Evolutionary conservation across 306 rosid genomes (phyloP).

Genomic region (Lathyrus tuberosus): DNA sequence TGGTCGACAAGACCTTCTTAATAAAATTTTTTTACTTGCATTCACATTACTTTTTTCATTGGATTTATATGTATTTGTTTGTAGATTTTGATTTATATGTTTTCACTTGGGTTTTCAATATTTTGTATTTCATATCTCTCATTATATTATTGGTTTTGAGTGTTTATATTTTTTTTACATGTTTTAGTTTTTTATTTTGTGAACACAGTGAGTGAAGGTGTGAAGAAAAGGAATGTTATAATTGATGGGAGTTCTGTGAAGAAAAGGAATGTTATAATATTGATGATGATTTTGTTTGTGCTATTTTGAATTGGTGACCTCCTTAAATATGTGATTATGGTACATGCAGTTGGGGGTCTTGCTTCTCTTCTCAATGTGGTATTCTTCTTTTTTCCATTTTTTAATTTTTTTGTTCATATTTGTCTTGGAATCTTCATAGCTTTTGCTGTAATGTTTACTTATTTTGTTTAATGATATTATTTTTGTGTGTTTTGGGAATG

Average conservation of each 20-base stretch:
- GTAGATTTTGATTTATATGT: too few species aligned
- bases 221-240: constrained; percentile 50
- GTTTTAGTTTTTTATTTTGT: constrained; percentile 42
- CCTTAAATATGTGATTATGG: constrained; percentile 96
- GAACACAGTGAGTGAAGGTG: constrained; percentile 26
- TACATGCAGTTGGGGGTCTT: constrained; percentile 82
- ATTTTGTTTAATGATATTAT: background rate
- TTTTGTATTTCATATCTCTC: too few species aligned
- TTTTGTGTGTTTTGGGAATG: background rate
- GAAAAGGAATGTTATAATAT: too few species aligned
- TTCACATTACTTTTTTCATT: too few species aligned
- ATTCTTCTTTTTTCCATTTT: background rate
- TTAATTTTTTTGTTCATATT: background rate
- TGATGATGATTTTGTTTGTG: constrained; percentile 88
- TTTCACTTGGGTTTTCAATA: too few species aligned
- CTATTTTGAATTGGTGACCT: constrained; percentile 98
- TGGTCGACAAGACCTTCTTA: too few species aligned
- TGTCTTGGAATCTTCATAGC: background rate
- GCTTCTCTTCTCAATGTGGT: constrained; percentile 94
- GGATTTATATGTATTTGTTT: too few species aligned
- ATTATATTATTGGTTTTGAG: too few species aligned
- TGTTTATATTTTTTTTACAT: background rate
- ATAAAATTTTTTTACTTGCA: too few species aligned
- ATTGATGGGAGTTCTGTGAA: constrained; percentile 58
- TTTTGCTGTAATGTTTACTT: constrained; percentile 4